These are phyloP conservation scores for Pyrenochaeta sp. DNA, from an alignment of 2,329 filamentous ascomycete species.

Conservation along the genomic window DNA sequence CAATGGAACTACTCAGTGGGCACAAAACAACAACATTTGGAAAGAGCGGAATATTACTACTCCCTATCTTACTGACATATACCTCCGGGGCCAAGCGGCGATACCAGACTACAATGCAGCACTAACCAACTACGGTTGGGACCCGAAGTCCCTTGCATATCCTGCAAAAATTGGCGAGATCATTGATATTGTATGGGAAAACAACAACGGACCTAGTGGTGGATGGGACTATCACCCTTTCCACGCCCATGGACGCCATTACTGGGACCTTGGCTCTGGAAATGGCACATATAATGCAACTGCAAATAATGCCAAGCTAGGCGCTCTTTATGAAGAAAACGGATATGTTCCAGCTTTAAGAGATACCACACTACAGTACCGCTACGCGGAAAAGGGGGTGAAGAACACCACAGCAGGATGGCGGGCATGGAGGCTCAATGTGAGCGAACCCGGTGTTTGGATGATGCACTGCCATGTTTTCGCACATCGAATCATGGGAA, in stretches of 20 bases:
- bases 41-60: slow-evolving; percentile 18
- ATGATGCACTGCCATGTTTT: slow-evolving; percentile 69
- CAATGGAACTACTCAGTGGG: slow-evolving; percentile 31
- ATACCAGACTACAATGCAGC: slow-evolving; percentile 63
- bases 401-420: slow-evolving; percentile 60
- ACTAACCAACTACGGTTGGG: slow-evolving; percentile 60
- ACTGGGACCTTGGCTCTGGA: slow-evolving; percentile 62
- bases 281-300: slow-evolving; percentile 61
- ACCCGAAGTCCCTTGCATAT: slow-evolving; percentile 59
- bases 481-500: slow-evolving; percentile 65
- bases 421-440: slow-evolving; percentile 67
- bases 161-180: slow-evolving; percentile 65
- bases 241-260: slow-evolving; percentile 64
- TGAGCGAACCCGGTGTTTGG: slow-evolving; percentile 52
- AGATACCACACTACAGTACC: slow-evolving; percentile 63
- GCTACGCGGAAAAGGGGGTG: slow-evolving; percentile 56
- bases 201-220: slow-evolving; percentile 30
- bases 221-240: slow-evolving; percentile 56
- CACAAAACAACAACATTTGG: slow-evolving; percentile 30
- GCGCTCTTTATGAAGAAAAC: no score
- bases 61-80: slow-evolving; percentile 63
- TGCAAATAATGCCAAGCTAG: slow-evolving; percentile 57
- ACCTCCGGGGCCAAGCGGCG: slow-evolving; percentile 53
- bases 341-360: slow-evolving; percentile 49
- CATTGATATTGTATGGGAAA: slow-evolving; percentile 61